Conservation (phyloP, 495 filamentous ascomycete species). For the Diplogelasinospora grovesii region DNA sequence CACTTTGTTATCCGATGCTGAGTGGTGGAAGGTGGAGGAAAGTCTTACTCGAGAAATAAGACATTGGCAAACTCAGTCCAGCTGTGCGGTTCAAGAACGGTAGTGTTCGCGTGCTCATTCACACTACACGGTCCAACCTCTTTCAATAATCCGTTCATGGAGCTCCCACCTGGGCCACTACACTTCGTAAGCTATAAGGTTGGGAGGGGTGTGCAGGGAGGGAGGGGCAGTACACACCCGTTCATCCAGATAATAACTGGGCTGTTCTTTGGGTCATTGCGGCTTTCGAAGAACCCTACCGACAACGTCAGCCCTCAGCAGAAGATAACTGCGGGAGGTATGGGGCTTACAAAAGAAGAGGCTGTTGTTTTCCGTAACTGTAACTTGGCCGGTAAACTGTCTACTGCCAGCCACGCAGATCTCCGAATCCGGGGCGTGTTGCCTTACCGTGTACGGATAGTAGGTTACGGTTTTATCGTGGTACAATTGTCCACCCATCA, state of each 20-base stretch:
- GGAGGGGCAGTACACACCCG: too few relatives aligned
- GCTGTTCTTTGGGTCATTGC: slow-evolving; percentile 39
- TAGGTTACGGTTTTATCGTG: too few relatives aligned
- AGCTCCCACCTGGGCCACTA: slow-evolving; percentile 41
- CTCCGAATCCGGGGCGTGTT: neutral
- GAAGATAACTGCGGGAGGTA: too few relatives aligned
- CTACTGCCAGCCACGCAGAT: slow-evolving; percentile 1
- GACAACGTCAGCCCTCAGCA: neutral
- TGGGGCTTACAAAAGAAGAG: slow-evolving; percentile 3
- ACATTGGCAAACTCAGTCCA: slow-evolving; percentile 58
- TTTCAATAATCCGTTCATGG: slow-evolving; percentile 13
- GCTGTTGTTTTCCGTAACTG: neutral
- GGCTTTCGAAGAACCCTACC: slow-evolving; percentile 36
- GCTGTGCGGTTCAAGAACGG: slow-evolving; percentile 37
- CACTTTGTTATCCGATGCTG: too few relatives aligned
- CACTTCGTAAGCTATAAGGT: too few relatives aligned
- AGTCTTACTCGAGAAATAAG: slow-evolving; percentile 50
- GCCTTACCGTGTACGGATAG: neutral
- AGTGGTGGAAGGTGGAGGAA: too few relatives aligned
- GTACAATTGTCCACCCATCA: too few relatives aligned
- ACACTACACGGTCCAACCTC: slow-evolving; percentile 16
- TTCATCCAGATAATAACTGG: slow-evolving; percentile 49
- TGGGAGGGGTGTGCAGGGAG: too few relatives aligned
- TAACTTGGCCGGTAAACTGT: neutral
- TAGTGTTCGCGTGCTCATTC: slow-evolving; percentile 9